phyloP scores from a whole-genome alignment of 2,329 filamentous ascomycete species.

The Talaromyces albobiverticillius region DNA sequence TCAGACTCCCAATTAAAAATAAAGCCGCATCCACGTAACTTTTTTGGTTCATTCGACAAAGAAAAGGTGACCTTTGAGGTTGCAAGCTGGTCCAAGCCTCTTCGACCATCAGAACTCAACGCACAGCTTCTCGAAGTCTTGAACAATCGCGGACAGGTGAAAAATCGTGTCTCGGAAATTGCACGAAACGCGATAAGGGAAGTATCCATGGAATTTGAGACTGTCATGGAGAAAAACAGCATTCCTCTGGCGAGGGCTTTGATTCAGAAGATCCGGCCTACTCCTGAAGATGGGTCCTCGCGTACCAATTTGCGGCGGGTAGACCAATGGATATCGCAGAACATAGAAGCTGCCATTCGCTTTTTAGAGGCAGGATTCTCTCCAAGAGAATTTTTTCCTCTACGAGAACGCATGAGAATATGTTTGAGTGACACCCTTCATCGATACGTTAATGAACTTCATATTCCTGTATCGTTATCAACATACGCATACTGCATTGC shows the following conservation, averaged over 20 bases:
- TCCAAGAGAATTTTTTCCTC: conserved; percentile 38
- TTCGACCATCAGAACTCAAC: conserved; percentile 49
- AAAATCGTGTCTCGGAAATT: conserved; percentile 42
- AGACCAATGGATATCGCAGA: conserved; percentile 35
- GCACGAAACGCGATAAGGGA: conserved; percentile 34
- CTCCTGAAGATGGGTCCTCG: conserved; percentile 23
- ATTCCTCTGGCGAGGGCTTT: conserved; percentile 34
- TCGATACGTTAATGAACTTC: conserved; percentile 44
- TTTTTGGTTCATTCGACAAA: conserved; percentile 28
- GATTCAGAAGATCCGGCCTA: conserved; percentile 31
- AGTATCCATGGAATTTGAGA: conserved; percentile 33
- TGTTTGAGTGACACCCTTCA: conserved; percentile 41
- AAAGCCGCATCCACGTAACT: conserved; percentile 36
- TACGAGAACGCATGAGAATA: conserved; percentile 38
- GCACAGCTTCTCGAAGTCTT: conserved; percentile 56
- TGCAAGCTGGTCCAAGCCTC: conserved; percentile 45
- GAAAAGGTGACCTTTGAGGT: conserved; percentile 58
- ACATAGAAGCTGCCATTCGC: conserved; percentile 34
- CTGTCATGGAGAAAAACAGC: conserved; percentile 34
- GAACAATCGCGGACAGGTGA: conserved; percentile 49
- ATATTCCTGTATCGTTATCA: conserved; percentile 49
- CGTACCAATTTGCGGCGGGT: conserved; percentile 24
- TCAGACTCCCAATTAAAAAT: conserved; percentile 59
- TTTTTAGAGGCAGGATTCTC: conserved; percentile 48
- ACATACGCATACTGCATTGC: conserved; percentile 57